Evolutionary conservation across 139 green algal species (phyloP).

Genomic region (Chlamydomonas asymmetrica): DNA sequence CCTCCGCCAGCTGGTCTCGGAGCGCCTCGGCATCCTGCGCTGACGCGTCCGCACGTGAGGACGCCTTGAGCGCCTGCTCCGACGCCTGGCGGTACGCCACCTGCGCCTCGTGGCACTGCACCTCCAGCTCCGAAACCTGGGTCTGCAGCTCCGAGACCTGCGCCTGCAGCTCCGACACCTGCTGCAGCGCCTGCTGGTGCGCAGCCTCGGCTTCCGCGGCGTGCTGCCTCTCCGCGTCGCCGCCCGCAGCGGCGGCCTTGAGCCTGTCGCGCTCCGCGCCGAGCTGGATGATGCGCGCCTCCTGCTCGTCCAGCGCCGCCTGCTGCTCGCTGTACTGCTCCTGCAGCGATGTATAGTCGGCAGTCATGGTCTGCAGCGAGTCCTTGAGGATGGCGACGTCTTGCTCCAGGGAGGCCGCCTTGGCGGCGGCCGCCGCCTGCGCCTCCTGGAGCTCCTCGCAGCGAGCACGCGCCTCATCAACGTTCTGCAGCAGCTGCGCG

Average conservation of each 20-base stretch:
- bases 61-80: conserved; percentile 9
- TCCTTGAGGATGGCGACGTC: not conserved
- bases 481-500: conserved; percentile 1
- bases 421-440: not conserved
- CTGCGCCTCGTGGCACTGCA: no score
- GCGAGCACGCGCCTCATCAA: not conserved
- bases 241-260: not conserved
- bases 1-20: not conserved
- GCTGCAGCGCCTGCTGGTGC: not conserved
- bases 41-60: no score
- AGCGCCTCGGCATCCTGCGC: not conserved
- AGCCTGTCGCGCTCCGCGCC: not conserved
- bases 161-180: not conserved
- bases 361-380: no score
- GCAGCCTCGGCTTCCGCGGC: not conserved
- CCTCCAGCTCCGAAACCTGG: not conserved
- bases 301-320: conserved; percentile 4
- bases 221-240: not conserved
- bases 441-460: not conserved
- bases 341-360: no score
- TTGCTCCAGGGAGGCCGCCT: not conserved
- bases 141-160: not conserved
- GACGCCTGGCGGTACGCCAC: not conserved
- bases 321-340: conserved; percentile 21
- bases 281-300: not conserved